Evolutionary conservation across 306 rosid species (phyloP).

Genomic region (Cicer pinnatifidum): DNA sequence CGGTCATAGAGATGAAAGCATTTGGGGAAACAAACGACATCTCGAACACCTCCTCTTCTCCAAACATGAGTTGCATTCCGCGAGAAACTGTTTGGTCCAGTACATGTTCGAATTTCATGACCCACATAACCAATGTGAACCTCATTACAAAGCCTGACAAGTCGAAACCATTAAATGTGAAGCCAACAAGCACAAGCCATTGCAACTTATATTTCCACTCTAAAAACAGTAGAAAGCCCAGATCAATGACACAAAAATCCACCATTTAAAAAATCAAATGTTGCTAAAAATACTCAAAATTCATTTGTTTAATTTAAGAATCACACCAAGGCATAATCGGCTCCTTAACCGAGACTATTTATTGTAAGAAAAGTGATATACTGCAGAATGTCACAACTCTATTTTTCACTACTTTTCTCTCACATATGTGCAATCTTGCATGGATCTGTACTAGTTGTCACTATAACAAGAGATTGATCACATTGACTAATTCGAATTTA

Average conservation of each 20-base stretch:
- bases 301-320: not conserved
- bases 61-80: constrained; percentile 71
- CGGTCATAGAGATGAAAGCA: constrained; percentile 85
- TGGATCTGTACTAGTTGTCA: not conserved
- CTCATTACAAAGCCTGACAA: constrained; percentile 65
- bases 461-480: not conserved
- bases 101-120: constrained; percentile 83
- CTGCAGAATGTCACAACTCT: not conserved
- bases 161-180: constrained; percentile 32
- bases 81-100: constrained; percentile 63
- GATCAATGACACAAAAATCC: constrained; percentile 4
- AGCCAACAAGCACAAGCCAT: constrained; percentile 24
- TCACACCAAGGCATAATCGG: not conserved
- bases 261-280: constrained; percentile 3
- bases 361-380: not conserved
- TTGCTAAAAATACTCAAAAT: not conserved
- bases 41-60: constrained; percentile 71
- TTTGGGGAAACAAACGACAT: constrained; percentile 66
- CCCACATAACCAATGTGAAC: constrained; percentile 76
- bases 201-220: constrained; percentile 19
- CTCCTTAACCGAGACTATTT: not conserved
- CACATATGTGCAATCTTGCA: not conserved
- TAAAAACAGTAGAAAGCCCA: constrained; percentile 25
- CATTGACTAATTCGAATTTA: no score
- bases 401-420: not conserved